Percentiles rank a stretch among this genome's conserved stretches.
Conservation (phyloP, 2,329 filamentous ascomycete species). For the Pseudopithomyces chartarum region DNA sequence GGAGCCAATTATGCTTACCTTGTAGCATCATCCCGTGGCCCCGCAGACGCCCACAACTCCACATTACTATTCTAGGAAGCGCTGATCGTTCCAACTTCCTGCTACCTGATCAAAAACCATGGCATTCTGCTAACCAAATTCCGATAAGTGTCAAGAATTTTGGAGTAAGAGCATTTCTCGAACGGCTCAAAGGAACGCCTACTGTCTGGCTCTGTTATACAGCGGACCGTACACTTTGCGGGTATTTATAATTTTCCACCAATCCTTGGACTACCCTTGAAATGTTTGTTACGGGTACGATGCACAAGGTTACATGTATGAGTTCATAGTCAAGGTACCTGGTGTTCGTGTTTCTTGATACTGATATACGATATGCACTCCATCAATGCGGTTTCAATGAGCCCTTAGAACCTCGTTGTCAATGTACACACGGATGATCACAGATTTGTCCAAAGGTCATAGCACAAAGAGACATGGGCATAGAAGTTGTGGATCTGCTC, state of each 20-base stretch:
- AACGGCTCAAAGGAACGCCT: slow-evolving; percentile 33
- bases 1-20: slow-evolving; percentile 12
- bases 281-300: slow-evolving; percentile 1
- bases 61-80: slow-evolving; percentile 9
- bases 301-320: slow-evolving; percentile 7
- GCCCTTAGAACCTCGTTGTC: too few relatives aligned
- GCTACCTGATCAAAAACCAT: slow-evolving; percentile 2
- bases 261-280: slow-evolving; percentile 14
- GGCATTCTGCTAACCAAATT: slow-evolving; percentile 12
- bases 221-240: slow-evolving; percentile 1
- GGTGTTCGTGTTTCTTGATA: neutral
- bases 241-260: slow-evolving; percentile 23
- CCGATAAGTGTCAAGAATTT: slow-evolving; percentile 17
- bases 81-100: slow-evolving; percentile 12
- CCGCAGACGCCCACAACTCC: slow-evolving; percentile 5
- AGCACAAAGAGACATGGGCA: too few relatives aligned
- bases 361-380: neutral
- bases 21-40: slow-evolving; percentile 2
- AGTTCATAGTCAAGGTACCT: slow-evolving; percentile 1
- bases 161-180: slow-evolving; percentile 20
- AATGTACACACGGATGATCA: too few relatives aligned
- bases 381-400: too few relatives aligned
- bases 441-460: too few relatives aligned
- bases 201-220: slow-evolving; percentile 13
- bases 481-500: too few relatives aligned